A percentile compares a stretch with the other conserved stretches of the same genome.
These are phyloP conservation scores for Saururus chinensis DNA, from an alignment of 164 flowering plant genomes.

Conservation along the genomic window DNA sequence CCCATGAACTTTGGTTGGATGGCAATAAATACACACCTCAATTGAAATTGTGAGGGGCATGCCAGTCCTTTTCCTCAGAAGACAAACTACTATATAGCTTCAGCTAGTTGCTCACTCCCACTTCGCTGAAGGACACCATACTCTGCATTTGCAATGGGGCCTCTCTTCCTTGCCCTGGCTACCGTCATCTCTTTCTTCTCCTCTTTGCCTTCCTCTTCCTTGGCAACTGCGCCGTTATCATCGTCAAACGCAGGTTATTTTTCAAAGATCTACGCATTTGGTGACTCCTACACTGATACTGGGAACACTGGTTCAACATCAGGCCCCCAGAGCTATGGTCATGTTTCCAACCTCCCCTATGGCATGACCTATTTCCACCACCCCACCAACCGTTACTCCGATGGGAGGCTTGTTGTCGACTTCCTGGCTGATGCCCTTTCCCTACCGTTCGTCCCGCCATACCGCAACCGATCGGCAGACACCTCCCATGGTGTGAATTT, in stretches of 20 bases:
- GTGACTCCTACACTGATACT: constrained; percentile 71
- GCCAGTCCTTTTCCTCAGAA: too few species aligned
- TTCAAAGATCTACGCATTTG: constrained; percentile 55
- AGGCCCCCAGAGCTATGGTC: constrained; percentile 21
- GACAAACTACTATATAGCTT: too few species aligned
- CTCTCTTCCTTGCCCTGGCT: neutral
- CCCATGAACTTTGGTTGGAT: too few species aligned
- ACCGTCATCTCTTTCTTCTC: neutral
- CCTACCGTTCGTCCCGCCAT: constrained; percentile 48
- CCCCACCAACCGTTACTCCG: constrained; percentile 38
- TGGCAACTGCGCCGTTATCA: constrained; percentile 1
- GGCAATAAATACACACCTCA: too few species aligned
- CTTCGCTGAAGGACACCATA: too few species aligned
- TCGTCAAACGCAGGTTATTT: constrained; percentile 11
- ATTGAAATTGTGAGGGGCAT: too few species aligned
- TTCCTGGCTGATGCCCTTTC: constrained; percentile 37
- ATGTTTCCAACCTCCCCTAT: constrained; percentile 29
- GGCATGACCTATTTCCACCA: constrained; percentile 29
- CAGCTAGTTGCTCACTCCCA: too few species aligned
- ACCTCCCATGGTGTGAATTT: constrained; percentile 50
- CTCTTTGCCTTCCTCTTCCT: neutral
- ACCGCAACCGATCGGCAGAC: constrained; percentile 13
- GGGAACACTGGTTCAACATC: constrained; percentile 40
- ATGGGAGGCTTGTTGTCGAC: constrained; percentile 60
- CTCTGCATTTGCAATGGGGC: neutral